These are phyloP conservation scores for Paraphaeosphaeria minitans DNA, from an alignment of 2,329 filamentous ascomycete genomes.

Conservation along the genomic window DNA sequence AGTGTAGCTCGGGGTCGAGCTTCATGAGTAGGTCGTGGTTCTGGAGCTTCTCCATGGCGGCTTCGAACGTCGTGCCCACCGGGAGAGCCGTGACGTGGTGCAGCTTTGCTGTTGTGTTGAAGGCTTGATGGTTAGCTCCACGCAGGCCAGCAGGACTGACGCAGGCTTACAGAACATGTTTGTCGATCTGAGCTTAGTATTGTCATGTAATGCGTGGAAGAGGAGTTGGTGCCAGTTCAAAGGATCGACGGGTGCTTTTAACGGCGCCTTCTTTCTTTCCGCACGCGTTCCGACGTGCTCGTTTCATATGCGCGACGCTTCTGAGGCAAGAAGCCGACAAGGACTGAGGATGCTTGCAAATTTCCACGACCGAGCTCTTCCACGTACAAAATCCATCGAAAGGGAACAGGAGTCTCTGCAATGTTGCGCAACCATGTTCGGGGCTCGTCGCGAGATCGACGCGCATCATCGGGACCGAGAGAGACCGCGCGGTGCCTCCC, in stretches of 20 bases:
- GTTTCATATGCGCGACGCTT: constrained; percentile 11
- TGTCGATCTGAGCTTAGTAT: constrained; percentile 2
- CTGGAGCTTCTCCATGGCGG: constrained; percentile 33
- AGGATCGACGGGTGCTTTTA: not conserved
- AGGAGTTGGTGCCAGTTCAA: not conserved
- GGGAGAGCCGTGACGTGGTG: constrained; percentile 44
- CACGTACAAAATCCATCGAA: not conserved
- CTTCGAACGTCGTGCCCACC: constrained; percentile 23
- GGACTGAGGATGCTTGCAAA: not conserved
- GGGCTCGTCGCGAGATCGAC: not conserved
- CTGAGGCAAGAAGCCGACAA: constrained; percentile 1
- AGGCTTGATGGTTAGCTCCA: constrained; percentile 26
- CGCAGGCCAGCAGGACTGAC: not conserved
- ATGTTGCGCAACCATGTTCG: not conserved
- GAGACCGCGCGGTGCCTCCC: not conserved
- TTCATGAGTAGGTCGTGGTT: constrained; percentile 46
- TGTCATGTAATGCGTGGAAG: not conserved
- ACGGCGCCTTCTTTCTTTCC: not conserved
- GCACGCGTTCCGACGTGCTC: not conserved
- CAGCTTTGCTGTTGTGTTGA: constrained; percentile 39
- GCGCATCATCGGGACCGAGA: not conserved
- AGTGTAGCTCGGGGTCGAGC: constrained; percentile 44
- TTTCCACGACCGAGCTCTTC: not conserved
- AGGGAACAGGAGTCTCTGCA: not conserved
- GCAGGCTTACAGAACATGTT: constrained; percentile 38